These are phyloP conservation scores for Abelmoschus esculentus DNA, from an alignment of 345 rosid genomes.

Conservation along the genomic window DNA sequence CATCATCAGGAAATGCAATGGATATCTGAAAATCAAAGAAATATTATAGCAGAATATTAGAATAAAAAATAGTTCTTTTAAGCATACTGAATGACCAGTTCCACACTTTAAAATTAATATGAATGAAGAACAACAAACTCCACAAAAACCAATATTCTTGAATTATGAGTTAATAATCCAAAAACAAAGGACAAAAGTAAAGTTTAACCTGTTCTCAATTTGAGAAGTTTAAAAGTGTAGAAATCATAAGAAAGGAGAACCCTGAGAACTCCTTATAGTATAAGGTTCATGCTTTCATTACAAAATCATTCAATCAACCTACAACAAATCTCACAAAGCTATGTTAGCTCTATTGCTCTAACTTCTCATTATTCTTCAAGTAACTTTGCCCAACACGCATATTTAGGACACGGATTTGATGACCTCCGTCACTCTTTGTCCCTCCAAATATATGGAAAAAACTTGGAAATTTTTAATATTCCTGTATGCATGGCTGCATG, in stretches of 20 bases:
- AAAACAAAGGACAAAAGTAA: neutral
- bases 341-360: neutral
- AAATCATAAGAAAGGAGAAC: neutral
- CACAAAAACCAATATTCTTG: neutral
- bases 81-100: neutral
- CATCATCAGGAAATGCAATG: constrained; percentile 98
- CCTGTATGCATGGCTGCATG: neutral
- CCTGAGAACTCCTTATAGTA: neutral
- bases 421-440: neutral
- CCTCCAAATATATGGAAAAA: neutral
- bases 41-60: constrained; percentile 2
- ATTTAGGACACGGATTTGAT: neutral
- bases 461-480: neutral
- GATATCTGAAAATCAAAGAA: constrained; percentile 53
- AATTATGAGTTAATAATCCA: neutral
- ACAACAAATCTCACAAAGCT: neutral
- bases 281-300: neutral
- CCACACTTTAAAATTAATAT: neutral
- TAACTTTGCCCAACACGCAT: neutral
- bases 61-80: neutral
- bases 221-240: neutral
- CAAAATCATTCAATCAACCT: neutral
- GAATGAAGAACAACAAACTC: neutral
- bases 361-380: neutral
- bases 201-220: neutral